Evolutionary conservation across 108 stramenopile genomes (phyloP), one percentile per base, ranked within the genome.

Genomic region (Seminavis robusta): DNA sequence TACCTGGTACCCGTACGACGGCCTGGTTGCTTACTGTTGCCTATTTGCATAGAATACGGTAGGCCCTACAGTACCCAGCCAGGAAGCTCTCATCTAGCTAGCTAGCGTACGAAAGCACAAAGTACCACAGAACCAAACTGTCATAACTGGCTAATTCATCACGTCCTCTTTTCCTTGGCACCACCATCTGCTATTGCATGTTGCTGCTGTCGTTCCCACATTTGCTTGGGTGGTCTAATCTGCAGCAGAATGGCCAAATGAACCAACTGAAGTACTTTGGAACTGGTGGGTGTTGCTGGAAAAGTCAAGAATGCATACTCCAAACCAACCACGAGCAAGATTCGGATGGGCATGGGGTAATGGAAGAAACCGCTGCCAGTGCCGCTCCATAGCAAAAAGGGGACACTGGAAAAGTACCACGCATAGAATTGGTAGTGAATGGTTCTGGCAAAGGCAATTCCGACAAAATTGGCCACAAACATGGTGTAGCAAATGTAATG

Each of bases 361-460:
- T 59, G 33, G 9, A n/a, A n/a, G n/a, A n/a, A n/a, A n/a, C n/a
- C n/a, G n/a, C n/a, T n/a, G n/a, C n/a, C n/a, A n/a, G 67, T 62
- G 42, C 71, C 54, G 25, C 70, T 56, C 81, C 80, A 86, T 20
- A 84, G 58, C 47, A 97, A 42, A 38, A 89, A 68, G 1, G 96
- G 95, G 28, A 98, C 42, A 11, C 89, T 56, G 52, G 90, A 65
- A 47, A 83, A 94, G 69, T 97, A 97, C 98, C 96, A 98, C n/a
- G 71, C 44, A 59, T 94, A 96, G 63, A 98, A 98, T 69, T 98
- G 98, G 65, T 97, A 97, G 61, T 98, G 98, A 51, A 98, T 65
- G 15, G 93, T 96, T 38, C 98, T 62, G 31, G 95, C 90, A 64
- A 95, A 97, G 33, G 65, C 85, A 29, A 98, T 82, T 34, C 98